Conservation (phyloP, 2,329 filamentous ascomycete genomes). For the Fonsecaea pedrosoi region DNA sequence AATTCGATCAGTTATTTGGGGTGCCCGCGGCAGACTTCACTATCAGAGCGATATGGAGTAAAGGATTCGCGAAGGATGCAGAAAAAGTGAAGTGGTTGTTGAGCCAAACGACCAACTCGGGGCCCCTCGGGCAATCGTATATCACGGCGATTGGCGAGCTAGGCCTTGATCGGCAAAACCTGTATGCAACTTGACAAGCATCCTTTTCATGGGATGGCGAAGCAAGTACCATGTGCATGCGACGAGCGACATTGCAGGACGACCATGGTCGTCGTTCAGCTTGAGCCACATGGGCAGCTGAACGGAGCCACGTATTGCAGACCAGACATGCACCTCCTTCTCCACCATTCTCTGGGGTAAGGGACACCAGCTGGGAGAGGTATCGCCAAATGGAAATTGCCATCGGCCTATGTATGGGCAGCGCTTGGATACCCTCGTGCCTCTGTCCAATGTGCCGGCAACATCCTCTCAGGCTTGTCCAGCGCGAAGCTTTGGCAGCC, state of each 20-base stretch:
- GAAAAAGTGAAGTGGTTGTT: conserved; percentile 4
- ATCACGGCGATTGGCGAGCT: conserved; percentile 1
- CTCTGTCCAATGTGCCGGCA: not conserved
- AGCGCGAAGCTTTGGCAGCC: not conserved
- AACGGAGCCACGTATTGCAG: conserved; percentile 14
- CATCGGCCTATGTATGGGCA: not conserved
- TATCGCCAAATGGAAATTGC: conserved; percentile 10
- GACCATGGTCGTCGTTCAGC: not conserved
- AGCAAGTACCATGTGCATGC: conserved; percentile 9
- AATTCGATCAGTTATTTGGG: not conserved
- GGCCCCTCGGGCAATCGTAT: conserved; percentile 8
- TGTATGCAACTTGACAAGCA: not conserved
- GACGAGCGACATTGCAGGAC: not conserved
- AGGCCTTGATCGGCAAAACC: conserved; percentile 8
- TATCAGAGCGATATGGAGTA: conserved; percentile 1
- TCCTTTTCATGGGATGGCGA: not conserved
- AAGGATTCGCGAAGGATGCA: conserved; percentile 11
- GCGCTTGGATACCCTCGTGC: not conserved
- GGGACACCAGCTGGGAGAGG: not conserved
- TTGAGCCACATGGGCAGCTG: conserved; percentile 14
- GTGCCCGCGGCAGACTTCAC: not conserved
- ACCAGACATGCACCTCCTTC: not conserved
- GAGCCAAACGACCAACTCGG: conserved; percentile 12
- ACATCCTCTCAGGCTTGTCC: not conserved
- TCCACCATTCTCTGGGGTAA: conserved; percentile 5